Evolutionary conservation across 352 stramenopile genomes (phyloP).

Genomic region (Phytophthora chlamydospora): DNA sequence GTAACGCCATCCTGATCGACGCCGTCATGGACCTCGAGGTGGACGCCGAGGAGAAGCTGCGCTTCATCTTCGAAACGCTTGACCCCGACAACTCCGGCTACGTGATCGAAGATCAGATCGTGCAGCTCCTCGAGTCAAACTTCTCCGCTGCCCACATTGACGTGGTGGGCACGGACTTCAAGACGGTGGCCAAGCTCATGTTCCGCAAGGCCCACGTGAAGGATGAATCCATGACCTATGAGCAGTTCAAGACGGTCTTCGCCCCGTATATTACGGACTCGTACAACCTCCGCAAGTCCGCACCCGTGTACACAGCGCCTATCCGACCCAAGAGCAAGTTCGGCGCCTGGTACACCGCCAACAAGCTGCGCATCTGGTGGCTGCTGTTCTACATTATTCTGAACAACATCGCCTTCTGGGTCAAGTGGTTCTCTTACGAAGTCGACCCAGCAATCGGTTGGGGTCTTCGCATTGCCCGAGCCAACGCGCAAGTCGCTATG

Average conservation of each 20-base stretch:
- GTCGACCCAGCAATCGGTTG: constrained; percentile 79
- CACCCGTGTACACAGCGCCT: constrained; percentile 38
- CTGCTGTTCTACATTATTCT: constrained; percentile 70
- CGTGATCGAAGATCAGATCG: constrained; percentile 69
- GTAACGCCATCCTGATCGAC: constrained; percentile 82
- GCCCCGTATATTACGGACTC: constrained; percentile 67
- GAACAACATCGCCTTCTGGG: constrained; percentile 75
- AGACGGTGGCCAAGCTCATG: constrained; percentile 66
- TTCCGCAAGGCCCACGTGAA: constrained; percentile 70
- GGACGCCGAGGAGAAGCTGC: constrained; percentile 74
- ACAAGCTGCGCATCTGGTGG: constrained; percentile 84
- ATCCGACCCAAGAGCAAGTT: constrained; percentile 60
- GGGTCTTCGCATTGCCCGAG: constrained; percentile 72
- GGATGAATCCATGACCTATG: constrained; percentile 69
- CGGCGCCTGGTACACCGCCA: constrained; percentile 66
- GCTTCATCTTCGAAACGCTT: constrained; percentile 87
- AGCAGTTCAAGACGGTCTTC: constrained; percentile 78
- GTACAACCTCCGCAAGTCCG: constrained; percentile 52
- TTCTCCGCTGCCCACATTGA: constrained; percentile 77
- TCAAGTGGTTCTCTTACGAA: constrained; percentile 77
- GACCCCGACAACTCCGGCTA: constrained; percentile 57
- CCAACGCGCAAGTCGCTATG: constrained; percentile 78
- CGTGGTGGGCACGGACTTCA: constrained; percentile 75
- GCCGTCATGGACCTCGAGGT: constrained; percentile 83
- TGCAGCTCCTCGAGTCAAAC: constrained; percentile 70